These are phyloP conservation scores for Penicillium ucsense DNA, from an alignment of 495 filamentous ascomycete genomes.

Conservation along the genomic window DNA sequence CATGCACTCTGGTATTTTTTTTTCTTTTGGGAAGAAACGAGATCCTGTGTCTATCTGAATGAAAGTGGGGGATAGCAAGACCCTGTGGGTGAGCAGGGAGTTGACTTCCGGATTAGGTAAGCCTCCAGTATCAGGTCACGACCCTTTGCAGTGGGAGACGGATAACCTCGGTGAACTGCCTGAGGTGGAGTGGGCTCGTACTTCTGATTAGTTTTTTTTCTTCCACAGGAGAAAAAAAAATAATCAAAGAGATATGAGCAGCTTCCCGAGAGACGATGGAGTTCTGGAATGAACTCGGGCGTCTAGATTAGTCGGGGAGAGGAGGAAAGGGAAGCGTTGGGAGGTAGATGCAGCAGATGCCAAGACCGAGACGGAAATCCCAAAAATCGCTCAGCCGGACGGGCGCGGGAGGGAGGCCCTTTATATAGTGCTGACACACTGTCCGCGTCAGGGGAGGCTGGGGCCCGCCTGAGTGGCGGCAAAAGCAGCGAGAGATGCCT, in stretches of 20 bases:
- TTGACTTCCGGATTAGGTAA: constrained; percentile 26
- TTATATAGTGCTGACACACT: constrained; percentile 41
- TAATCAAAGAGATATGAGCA: neutral
- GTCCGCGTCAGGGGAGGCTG: constrained; percentile 32
- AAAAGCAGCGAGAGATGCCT: constrained; percentile 29
- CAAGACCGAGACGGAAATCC: constrained; percentile 39
- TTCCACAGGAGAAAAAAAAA: neutral
- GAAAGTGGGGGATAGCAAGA: constrained; percentile 18
- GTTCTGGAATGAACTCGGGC: constrained; percentile 3
- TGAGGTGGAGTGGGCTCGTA: neutral
- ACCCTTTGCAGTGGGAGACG: neutral
- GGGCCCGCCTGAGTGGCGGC: constrained; percentile 27
- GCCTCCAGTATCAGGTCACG: constrained; percentile 8
- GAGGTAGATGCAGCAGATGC: constrained; percentile 30
- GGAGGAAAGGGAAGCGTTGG: constrained; percentile 18
- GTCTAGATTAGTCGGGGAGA: constrained; percentile 14
- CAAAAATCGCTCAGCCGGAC: constrained; percentile 5
- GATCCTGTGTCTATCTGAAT: constrained; percentile 26
- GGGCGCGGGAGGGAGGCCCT: constrained; percentile 37
- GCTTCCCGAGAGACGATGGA: constrained; percentile 1
- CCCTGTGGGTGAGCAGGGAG: constrained; percentile 4
- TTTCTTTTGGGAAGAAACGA: constrained; percentile 17
- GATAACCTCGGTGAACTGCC: neutral
- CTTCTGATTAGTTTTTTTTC: constrained; percentile 2
- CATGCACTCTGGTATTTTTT: constrained; percentile 9